Base-by-base conservation (phyloP, 768 basidiomycete genomes). In the Hygrocybe coccinea region DNA sequence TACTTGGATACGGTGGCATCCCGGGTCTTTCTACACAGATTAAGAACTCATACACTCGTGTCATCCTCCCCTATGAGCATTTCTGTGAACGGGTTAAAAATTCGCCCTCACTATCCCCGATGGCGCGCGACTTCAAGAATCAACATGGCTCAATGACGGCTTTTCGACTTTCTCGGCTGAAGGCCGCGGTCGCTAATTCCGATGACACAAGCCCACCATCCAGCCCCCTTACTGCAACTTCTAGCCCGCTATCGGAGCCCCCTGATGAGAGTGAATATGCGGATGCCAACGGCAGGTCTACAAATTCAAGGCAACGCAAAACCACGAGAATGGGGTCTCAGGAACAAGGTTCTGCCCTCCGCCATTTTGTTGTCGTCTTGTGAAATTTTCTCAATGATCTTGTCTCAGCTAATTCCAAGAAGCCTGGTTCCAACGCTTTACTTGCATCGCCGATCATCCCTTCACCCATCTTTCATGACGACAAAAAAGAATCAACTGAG, bases 1-100 rank as follows among this genome's bases (percentile, higher is more conserved):
- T 82, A 36, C 75, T 97, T 56, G 91, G 94, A 25, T 93, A 92
- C 75, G 79, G 85, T 60, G 85, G 87, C 38, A 83, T 89, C 37
- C 87, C 86, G 34, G 89, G 89, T 49, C 79, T 95, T 56, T 89
- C 88, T 14, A 86, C 87, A 1, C 89, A 94, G 65, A 83, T 98
- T 69, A 91, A 91, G 75, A 86, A 83, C 63, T 91, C 94, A 4
- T 99, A 95, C 70, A 80, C 79, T 56, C 84, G 88, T 53, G 90
- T 99, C 66, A 90, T 99, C 62, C 80, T 93, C 43, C 97, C 97
- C n/a, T 99, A 92, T 64, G 95, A 98, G 65, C 83, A 90, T 64
- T 97, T 92, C 68, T 86, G 84, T 55, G 82, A 86, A 47, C 81
- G 85, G 48, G 89, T 85, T 44, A 81, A 83, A 57, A 85, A 82